Evolutionary conservation across 768 basidiomycete genomes (phyloP), one percentile per base, ranked within the genome.

Genomic region (Hypholoma fasciculare): DNA sequence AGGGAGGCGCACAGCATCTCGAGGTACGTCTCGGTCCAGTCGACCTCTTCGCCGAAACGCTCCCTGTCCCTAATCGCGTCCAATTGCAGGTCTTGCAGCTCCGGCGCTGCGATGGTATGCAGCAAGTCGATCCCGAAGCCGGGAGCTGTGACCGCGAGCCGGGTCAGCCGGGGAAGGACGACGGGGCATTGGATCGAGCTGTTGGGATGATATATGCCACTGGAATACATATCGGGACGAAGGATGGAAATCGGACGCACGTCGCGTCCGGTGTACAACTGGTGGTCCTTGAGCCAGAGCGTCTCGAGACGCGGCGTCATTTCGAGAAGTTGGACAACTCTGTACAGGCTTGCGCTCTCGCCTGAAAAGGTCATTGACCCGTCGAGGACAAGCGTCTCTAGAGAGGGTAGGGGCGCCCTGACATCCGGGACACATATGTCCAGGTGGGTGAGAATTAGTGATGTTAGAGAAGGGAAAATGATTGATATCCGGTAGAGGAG

Each of bases 31-130:
- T n/a, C 16, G 11, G 40, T 27, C 53, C 53, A 54, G 3, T 23
- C 42, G 6, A 42, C 52, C 9, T 27, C 52, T 7, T 27, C 39
- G 17, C 30, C 34, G 9, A 4, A 17, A 14, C 9, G 11, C 0
- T 13, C 26, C 7, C 44, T 42, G 17, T 54, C 53, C 16, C 16
- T n/a, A 1, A 30, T 54, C 14, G 42, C 53, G 34, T 54, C 53
- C n/a, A 54, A 9, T 43, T 54, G 53, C 7, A 54, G 44, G 40
- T 54, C 53, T 6, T 46, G 53, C 23, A 54, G 34, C 27, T 14
- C 23, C 17, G 53, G 53, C 7, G 53, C 53, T 2, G n/a, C 30
- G 9, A 54, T 54, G 16, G 34, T 27, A 17, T 37, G 43, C 16
- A 44, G 11, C 3, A 54, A 17, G 8, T 44, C n/a, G 14, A 17